These are phyloP conservation scores for Hypomyces rosellus DNA, from an alignment of 2,329 filamentous ascomycete genomes.

Conservation along the genomic window DNA sequence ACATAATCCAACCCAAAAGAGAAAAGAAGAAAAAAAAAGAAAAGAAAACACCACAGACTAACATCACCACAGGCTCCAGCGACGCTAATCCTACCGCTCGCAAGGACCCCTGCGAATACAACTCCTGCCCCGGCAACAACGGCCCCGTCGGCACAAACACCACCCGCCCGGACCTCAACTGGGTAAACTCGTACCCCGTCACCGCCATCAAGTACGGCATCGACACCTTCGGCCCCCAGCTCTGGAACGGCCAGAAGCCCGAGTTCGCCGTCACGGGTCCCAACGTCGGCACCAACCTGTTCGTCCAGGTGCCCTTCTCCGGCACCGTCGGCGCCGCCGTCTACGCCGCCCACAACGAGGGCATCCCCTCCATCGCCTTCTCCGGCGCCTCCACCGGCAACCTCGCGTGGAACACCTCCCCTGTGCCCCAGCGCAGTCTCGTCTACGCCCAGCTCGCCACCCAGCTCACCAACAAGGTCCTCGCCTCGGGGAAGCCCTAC, in stretches of 20 bases:
- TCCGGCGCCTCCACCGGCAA: slow-evolving; percentile 46
- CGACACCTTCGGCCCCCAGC: slow-evolving; percentile 1
- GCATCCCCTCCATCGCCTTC: slow-evolving; percentile 64
- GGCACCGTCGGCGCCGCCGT: slow-evolving; percentile 62
- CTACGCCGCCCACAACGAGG: slow-evolving; percentile 47
- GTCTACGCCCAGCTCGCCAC: slow-evolving; percentile 60
- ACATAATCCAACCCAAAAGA: not conserved
- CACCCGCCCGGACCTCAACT: slow-evolving; percentile 55
- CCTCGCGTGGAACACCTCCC: slow-evolving; percentile 48
- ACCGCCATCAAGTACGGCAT: slow-evolving; percentile 25
- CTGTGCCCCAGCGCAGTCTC: slow-evolving; percentile 45
- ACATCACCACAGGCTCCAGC: slow-evolving; percentile 39
- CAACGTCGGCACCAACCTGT: slow-evolving; percentile 56
- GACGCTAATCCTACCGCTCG: slow-evolving; percentile 40
- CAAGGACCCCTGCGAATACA: slow-evolving; percentile 49
- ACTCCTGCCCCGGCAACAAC: slow-evolving; percentile 53
- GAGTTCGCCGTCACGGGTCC: slow-evolving; percentile 62
- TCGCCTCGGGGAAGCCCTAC: slow-evolving; percentile 54
- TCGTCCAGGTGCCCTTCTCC: slow-evolving; percentile 49
- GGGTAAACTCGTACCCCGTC: slow-evolving; percentile 65
- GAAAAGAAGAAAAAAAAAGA: not conserved
- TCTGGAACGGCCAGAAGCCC: slow-evolving; percentile 35
- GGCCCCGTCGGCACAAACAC: slow-evolving; percentile 51
- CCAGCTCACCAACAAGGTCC: slow-evolving; percentile 49
- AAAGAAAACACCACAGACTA: slow-evolving; percentile 6